Evolutionary conservation across 139 green algal genomes (phyloP).

Genomic region (Auxenochlorella protothecoides): DNA sequence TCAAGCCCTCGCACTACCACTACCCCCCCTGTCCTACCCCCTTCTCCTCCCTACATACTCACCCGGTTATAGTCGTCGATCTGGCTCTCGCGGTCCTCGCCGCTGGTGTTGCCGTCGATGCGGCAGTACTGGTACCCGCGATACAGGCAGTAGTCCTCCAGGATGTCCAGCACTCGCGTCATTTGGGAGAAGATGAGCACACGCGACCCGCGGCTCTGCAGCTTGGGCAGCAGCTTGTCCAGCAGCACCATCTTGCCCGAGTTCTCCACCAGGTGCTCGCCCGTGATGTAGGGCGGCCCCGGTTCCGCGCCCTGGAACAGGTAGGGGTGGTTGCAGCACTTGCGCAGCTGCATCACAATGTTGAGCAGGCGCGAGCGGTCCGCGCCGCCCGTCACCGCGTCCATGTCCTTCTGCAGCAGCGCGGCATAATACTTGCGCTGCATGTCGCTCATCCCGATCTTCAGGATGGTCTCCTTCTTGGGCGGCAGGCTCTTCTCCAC

Average conservation of each 20-base stretch:
- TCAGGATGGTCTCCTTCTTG: conserved; percentile 99
- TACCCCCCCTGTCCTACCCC: background rate
- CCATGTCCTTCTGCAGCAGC: conserved; percentile 93
- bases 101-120: conserved; percentile 94
- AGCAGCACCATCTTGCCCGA: conserved; percentile 85
- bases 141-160: conserved; percentile 92
- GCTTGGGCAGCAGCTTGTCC: conserved; percentile 78
- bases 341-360: conserved; percentile 98
- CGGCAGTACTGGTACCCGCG: conserved; percentile 77
- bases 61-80: conserved; percentile 23
- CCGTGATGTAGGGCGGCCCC: conserved; percentile 86
- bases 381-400: conserved; percentile 64
- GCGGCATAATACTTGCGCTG: conserved; percentile 79
- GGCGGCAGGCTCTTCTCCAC: conserved; percentile 91
- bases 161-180: conserved; percentile 92
- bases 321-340: conserved; percentile 97
- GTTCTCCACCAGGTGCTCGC: conserved; percentile 77
- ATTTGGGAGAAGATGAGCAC: conserved; percentile 93
- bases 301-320: conserved; percentile 84
- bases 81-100: conserved; percentile 83
- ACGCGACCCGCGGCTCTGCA: conserved; percentile 62
- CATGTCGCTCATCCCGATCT: conserved; percentile 96
- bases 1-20: background rate
- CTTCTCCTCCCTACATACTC: background rate
- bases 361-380: conserved; percentile 92